Percentiles rank a stretch among this genome's conserved stretches.
phyloP scores from a whole-genome alignment of 2,329 filamentous ascomycete species.

The Fusarium mangiferae region DNA sequence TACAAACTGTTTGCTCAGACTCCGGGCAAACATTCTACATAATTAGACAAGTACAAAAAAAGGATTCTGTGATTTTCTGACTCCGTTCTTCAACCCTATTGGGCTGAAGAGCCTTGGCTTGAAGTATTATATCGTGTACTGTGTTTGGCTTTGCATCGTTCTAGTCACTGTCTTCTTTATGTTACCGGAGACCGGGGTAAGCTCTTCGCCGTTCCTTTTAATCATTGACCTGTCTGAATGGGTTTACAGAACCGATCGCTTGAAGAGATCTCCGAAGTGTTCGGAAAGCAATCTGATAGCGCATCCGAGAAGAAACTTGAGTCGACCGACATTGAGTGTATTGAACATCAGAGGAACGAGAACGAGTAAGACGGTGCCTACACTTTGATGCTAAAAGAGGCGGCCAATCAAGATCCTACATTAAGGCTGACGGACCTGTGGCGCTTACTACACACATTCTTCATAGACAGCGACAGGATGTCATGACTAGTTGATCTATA shows the following conservation, averaged over 20 bases:
- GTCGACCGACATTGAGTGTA: neutral
- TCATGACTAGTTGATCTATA: no score
- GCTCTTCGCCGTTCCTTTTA: fast-evolving
- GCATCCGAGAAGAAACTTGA: neutral
- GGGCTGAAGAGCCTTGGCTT: neutral
- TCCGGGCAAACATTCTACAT: neutral
- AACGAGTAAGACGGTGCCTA: no score
- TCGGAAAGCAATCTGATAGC: neutral
- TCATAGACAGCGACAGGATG: fast-evolving
- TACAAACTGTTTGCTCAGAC: neutral
- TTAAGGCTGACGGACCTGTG: fast-evolving
- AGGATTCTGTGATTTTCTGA: no score
- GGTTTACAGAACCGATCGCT: neutral
- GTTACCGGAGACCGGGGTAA: neutral
- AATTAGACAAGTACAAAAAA: no score
- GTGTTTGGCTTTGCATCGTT: neutral
- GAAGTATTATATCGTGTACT: neutral
- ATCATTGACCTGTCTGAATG: fast-evolving
- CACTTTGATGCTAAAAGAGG: fast-evolving
- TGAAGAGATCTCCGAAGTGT: neutral
- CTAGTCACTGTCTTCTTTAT: neutral
- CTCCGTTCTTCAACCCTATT: fast-evolving
- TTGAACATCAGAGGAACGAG: neutral
- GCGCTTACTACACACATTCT: fast-evolving
- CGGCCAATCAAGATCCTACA: fast-evolving